Percentiles rank a stretch among this genome's conserved stretches.
These are phyloP conservation scores for Alternaria sp. DNA, from an alignment of 2,329 filamentous ascomycete species.

Conservation along the genomic window DNA sequence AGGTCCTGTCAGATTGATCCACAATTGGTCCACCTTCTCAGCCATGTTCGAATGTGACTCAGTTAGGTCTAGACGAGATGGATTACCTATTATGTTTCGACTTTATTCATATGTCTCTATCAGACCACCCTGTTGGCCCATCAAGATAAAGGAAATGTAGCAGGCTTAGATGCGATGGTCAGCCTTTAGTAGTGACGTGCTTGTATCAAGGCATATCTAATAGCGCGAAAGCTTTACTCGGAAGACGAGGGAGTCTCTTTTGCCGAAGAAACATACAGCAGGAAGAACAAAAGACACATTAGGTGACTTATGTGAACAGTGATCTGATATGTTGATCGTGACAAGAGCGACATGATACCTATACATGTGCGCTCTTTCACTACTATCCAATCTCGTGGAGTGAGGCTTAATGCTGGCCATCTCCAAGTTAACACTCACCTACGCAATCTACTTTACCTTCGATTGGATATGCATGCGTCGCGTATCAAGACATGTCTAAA, in stretches of 20 bases:
- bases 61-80: background rate
- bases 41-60: background rate
- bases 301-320: background rate
- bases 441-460: background rate
- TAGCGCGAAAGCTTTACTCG: background rate
- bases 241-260: background rate
- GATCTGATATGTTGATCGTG: background rate
- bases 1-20: background rate
- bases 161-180: background rate
- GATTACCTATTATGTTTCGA: background rate
- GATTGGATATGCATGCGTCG: background rate
- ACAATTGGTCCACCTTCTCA: background rate
- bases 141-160: background rate
- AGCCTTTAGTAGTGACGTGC: background rate
- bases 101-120: background rate
- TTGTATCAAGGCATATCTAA: background rate
- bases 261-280: background rate
- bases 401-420: background rate
- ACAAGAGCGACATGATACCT: background rate
- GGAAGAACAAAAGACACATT: background rate
- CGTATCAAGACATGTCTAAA: background rate
- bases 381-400: background rate
- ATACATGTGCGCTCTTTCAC: background rate
- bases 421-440: background rate
- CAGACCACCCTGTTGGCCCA: background rate